A percentile compares a stretch with the other conserved stretches of the same genome.
Evolutionary conservation across 75 land plant species (phyloP).

Genomic region (Isoetes taiwanensis): DNA sequence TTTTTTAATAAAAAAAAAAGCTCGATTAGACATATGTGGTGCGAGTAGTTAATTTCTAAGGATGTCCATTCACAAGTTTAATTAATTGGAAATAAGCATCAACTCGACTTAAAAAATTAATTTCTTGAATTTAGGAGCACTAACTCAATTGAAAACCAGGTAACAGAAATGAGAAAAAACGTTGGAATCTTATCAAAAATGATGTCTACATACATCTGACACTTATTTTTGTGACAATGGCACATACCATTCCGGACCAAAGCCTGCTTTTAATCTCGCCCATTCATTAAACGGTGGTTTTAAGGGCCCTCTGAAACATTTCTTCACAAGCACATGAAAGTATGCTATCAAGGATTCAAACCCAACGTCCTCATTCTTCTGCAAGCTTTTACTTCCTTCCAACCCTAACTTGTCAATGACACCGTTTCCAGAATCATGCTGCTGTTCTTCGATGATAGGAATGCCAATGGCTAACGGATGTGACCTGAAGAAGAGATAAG

Average conservation of each 20-base stretch:
- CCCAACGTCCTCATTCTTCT: not conserved
- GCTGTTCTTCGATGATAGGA: not conserved
- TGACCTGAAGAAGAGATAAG: conserved; percentile 33
- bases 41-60: too few relatives aligned
- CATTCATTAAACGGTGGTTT: conserved; percentile 71
- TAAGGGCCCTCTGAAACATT: conserved; percentile 56
- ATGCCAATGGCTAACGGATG: not conserved
- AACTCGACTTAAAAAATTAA: too few relatives aligned
- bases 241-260: conserved; percentile 68
- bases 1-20: too few relatives aligned
- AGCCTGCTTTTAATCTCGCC: conserved; percentile 67
- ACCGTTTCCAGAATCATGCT: not conserved
- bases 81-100: too few relatives aligned
- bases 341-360: not conserved
- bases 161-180: too few relatives aligned
- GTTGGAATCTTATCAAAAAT: too few relatives aligned
- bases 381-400: not conserved
- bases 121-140: too few relatives aligned
- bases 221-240: too few relatives aligned
- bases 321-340: conserved; percentile 53
- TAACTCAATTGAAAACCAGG: too few relatives aligned
- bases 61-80: too few relatives aligned
- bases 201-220: too few relatives aligned
- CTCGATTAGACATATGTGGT: too few relatives aligned
- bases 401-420: not conserved